Base-by-base conservation (phyloP, 257 asterid genomes). In the Gentiana straminea region DNA sequence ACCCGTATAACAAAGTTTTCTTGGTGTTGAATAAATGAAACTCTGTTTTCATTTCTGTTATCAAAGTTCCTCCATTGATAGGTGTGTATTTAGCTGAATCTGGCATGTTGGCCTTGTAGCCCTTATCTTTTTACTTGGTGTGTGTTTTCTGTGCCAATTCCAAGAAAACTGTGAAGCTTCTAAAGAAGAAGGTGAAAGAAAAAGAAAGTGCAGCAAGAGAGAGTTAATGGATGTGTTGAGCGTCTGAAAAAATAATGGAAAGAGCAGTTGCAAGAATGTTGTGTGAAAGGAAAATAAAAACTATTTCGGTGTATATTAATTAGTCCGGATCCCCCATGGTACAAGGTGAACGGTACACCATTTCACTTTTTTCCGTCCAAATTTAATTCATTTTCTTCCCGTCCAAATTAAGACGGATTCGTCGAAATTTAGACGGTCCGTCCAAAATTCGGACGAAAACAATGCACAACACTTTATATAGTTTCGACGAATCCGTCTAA, bases 21-120 rank as follows among this genome's bases (percentile, higher is more conserved):
- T 70, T 79, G 36, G 83, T 63, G 56, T 76, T 78, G 36, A 67
- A 15, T 13, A 75, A 32, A 6, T 81, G 56, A 15, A 86, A 73
- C 33, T 86, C 82, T 67, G 74, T n/a, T 64, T 75, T 86, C 57
- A 80, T 44, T 68, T 82, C 81, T 51, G 94, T 78, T 62, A 80
- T 51, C 58, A 80, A 13, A 43, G 50, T 71, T 44, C 85, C 81
- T 53, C 82, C 83, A 51, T 68, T 77, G 38, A 81, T 73, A 46
- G 89, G 81, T 36, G 72, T 70, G 60, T 79, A 84, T 70, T 90
- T 84, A 6, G 82, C 62, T 45, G 72, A 59, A 58, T 73, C 94
- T 39, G 86, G 86, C 95, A 88, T 88, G 54, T 41, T 38, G 62
- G 69, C 59, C 37, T 33, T 34, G n/a, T 9, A 12, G 11, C 43